Evolutionary conservation across 805 yeast genomes (phyloP), one percentile per base, ranked within the genome.

Genomic region (Babjeviella inositovora): DNA sequence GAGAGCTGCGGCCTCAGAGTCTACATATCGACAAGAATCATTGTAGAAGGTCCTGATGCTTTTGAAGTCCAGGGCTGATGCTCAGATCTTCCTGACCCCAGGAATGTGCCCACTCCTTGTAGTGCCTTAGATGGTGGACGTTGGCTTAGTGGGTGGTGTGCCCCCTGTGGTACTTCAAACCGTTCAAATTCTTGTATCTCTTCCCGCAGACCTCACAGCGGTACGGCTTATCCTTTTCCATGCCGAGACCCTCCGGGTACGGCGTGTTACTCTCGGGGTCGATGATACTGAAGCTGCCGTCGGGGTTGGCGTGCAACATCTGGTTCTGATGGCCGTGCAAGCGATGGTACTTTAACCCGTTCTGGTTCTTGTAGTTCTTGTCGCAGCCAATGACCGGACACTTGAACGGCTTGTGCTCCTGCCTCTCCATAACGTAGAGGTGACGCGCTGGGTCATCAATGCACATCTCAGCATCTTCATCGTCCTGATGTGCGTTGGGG

Each of bases 331-430:
- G 98, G 19, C 98, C 98, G 47, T 87, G 98, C 28, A 77, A 56
- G 33, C 94, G 65, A 51, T 90, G 98, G 50, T 90, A 90, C 48
- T 90, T 90, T 42, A 90, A 61, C 10, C 98, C 98, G 43, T 90
- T 90, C 53, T 90, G 98, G 49, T 90, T 90, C 55, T 90, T 90
- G 50, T 90, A 90, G 14, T 87, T 85, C 57, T 90, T 90, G 38
- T 85, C 96, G 50, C 98, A 90, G 6, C 98, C 98, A 40, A 84
- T 79, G 20, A 90, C 98, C 1, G 97, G 98, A 54, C 98, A 90
- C 46, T 77, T 84, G 56, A 75, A 90, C 15, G 98, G 98, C 47
- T 90, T 74, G 45, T 82, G 79, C 36, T 85, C 95, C 28, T 80
- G 85, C 31, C 71, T 74, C 49, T 85, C 96, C 57, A 80, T 73